Conservation (phyloP, 2,329 filamentous ascomycete genomes). For the Fusarium verrucosum region DNA sequence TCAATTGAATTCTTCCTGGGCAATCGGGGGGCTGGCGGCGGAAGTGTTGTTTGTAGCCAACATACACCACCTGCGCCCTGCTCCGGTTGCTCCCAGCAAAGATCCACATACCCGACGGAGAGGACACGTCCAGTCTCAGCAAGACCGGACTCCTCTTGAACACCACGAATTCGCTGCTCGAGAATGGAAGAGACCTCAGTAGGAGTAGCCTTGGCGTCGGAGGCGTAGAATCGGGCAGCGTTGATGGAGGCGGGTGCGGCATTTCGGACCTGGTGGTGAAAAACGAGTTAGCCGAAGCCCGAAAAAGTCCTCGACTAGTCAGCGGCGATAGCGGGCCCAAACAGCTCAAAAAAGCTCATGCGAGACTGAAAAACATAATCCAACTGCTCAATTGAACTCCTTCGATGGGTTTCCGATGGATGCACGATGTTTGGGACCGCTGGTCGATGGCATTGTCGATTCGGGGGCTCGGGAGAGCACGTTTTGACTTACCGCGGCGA, state of each 20-base stretch:
- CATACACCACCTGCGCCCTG: constrained; percentile 23
- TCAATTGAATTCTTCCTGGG: constrained; percentile 32
- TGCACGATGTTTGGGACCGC: constrained; percentile 50
- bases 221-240: constrained; percentile 85
- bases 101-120: constrained; percentile 89
- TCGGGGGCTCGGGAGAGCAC: constrained; percentile 51
- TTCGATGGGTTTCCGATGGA: constrained; percentile 45
- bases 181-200: constrained; percentile 99
- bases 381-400: constrained; percentile 52
- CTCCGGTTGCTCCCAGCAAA: constrained; percentile 32
- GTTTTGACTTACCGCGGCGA: constrained; percentile 84
- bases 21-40: constrained; percentile 10
- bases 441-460: constrained; percentile 58
- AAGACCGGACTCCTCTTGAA: constrained; percentile 94
- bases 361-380: constrained; percentile 20
- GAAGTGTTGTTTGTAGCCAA: constrained; percentile 16
- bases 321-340: constrained; percentile 43
- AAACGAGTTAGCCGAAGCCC: constrained; percentile 66
- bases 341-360: constrained; percentile 50
- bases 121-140: constrained; percentile 99
- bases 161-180: constrained; percentile 98
- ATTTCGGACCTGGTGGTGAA: constrained; percentile 79
- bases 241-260: constrained; percentile 81
- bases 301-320: constrained; percentile 49
- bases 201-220: constrained; percentile 92